Evolutionary conservation across 2,329 filamentous ascomycete genomes (phyloP).

Genomic region (Chaetomiaceae sp.): DNA sequence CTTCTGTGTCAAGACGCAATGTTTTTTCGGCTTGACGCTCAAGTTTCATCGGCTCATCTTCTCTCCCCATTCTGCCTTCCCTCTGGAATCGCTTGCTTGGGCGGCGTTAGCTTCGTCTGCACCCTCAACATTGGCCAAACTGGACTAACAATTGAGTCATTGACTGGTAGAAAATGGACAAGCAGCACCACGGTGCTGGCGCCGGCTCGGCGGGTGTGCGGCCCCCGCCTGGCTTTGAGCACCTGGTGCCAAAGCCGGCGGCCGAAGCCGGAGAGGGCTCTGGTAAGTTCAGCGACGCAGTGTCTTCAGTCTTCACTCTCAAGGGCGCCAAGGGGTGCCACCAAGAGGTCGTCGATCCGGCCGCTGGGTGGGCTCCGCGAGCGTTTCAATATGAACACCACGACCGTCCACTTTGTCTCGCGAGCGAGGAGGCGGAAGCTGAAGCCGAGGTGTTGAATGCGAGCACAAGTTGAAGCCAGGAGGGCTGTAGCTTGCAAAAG

Average conservation of each 20-base stretch:
- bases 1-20: neutral
- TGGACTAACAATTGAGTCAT: neutral
- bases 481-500: neutral
- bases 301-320: no score
- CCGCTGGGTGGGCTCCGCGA: neutral
- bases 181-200: constrained; percentile 1
- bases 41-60: neutral
- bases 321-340: no score
- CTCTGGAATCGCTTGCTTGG: no score
- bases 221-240: constrained; percentile 13
- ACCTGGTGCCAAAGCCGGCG: no score
- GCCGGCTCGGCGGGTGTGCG: neutral
- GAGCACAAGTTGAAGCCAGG: no score
- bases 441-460: no score
- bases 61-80: neutral
- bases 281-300: constrained; percentile 2
- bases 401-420: no score
- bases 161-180: neutral
- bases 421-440: no score
- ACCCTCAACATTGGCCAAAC: neutral
- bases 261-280: neutral
- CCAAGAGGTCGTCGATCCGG: neutral
- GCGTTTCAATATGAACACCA: no score
- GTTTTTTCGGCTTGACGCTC: neutral
- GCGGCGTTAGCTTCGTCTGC: no score